Evolutionary conservation across 2,329 filamentous ascomycete genomes (phyloP), one percentile per base, ranked within the genome.

Genomic region (Botrytis galanthina): DNA sequence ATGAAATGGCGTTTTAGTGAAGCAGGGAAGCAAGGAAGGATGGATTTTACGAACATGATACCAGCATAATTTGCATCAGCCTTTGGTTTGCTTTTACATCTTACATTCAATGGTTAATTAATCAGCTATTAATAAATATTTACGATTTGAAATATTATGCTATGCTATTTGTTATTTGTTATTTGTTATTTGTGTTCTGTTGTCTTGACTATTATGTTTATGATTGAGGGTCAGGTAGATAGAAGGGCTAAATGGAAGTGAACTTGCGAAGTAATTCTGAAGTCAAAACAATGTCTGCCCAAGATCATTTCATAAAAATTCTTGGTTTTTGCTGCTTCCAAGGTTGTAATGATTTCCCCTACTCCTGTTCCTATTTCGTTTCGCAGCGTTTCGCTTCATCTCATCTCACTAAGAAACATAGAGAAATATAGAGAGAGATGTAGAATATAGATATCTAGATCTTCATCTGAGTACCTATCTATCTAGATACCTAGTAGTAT

Each of bases 31-130:
- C 26, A 66, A 29, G 46, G 46, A 67, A 9, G 62, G 62, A 35
- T 37, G 60, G 10, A 18, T 37, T 57, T 57, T 54, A 42, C 48
- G 64, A 68, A 68, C 9, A 69, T 57, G 37, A 69, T 69, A 69
- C 66, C 37, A 69, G 66, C 35, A 57, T 57, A 57, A 32, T 32
- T 42, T 69, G n/a, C 37, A 57, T 42, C 22, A 8, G n/a, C 26
- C 6, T 44, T 57, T 29, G 51, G n/a, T 37, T 57, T 37, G 8
- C 6, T 54, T 54, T 37, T 14, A 48, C 6, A 18, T 42, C 39
- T 42, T 44, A 42, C 60, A 22, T 54, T 35, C 26, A 1, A 39
- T 26, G 20, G 22, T 61, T 68, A 39, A 39, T 57, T 57, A 29
- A 14, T 68, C 32, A 57, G 18, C n/a, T 57, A 42, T 42, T 32